These are phyloP conservation scores for Detonula confervacea DNA, from an alignment of 352 stramenopile genomes.

Conservation along the genomic window DNA sequence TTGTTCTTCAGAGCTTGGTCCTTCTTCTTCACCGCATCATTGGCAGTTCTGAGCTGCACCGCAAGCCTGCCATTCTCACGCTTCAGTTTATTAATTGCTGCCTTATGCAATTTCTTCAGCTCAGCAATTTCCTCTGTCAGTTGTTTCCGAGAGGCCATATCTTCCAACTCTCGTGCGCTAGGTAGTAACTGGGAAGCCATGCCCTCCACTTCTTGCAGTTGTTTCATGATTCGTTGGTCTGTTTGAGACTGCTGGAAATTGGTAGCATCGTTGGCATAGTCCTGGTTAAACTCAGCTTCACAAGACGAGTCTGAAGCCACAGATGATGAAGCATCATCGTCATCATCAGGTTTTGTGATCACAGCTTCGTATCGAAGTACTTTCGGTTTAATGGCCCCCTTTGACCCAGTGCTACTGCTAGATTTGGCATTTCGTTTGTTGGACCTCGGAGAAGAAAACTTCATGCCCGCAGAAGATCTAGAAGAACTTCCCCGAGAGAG, in stretches of 20 bases:
- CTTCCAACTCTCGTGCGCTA: constrained; percentile 36
- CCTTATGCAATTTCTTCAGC: constrained; percentile 25
- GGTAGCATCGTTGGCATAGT: constrained; percentile 3
- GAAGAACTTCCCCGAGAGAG: constrained; percentile 41
- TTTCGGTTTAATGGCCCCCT: constrained; percentile 35
- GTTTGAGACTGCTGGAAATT: constrained; percentile 47
- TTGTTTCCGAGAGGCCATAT: constrained; percentile 43
- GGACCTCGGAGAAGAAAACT: neutral
- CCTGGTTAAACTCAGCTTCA: constrained; percentile 38
- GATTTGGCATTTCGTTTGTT: constrained; percentile 12
- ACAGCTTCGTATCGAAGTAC: constrained; percentile 41
- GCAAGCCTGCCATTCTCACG: constrained; percentile 33
- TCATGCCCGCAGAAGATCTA: neutral
- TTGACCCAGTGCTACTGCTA: neutral
- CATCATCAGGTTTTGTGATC: constrained; percentile 20
- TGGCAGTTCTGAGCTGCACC: constrained; percentile 17
- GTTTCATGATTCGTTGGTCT: constrained; percentile 37
- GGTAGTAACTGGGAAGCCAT: constrained; percentile 33
- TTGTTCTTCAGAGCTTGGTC: constrained; percentile 43
- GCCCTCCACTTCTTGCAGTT: constrained; percentile 43
- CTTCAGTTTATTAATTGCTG: constrained; percentile 33
- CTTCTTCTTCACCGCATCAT: constrained; percentile 34
- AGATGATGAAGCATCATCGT: constrained; percentile 21
- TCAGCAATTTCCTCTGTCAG: constrained; percentile 42
- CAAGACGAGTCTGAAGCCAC: constrained; percentile 20